phyloP scores from a whole-genome alignment of 192 early-diverging fungal genomes.

The Coemansia umbellata region DNA sequence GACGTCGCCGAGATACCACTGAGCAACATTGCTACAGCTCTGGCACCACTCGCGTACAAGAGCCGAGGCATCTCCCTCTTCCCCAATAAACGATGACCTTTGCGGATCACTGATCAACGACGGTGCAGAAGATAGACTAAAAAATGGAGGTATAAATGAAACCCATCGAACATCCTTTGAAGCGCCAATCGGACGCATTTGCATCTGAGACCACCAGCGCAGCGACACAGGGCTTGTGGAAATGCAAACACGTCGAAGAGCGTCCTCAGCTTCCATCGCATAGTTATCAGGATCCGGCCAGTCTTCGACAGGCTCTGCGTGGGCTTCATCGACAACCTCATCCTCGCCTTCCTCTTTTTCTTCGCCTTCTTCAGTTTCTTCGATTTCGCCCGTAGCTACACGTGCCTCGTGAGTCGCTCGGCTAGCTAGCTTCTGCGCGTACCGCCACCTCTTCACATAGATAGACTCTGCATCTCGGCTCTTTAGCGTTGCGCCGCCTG shows the following conservation, averaged over 20 bases:
- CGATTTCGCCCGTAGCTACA: slow-evolving; percentile 38
- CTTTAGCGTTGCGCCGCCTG: slow-evolving; percentile 1
- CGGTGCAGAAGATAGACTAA: not conserved
- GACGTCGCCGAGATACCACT: slow-evolving; percentile 36
- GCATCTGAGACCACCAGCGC: slow-evolving; percentile 50
- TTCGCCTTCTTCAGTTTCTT: slow-evolving; percentile 48
- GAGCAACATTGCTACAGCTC: slow-evolving; percentile 4
- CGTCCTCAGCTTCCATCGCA: slow-evolving; percentile 38
- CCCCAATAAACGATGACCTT: not conserved
- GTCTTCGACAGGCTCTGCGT: slow-evolving; percentile 12
- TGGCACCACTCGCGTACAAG: slow-evolving; percentile 15
- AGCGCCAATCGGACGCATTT: slow-evolving; percentile 45
- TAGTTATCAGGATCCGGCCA: slow-evolving; percentile 42
- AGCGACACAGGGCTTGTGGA: slow-evolving; percentile 21
- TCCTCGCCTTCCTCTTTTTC: slow-evolving; percentile 42
- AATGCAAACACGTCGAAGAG: slow-evolving; percentile 42
- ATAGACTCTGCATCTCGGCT: slow-evolving; percentile 38
- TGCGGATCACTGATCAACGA: not conserved
- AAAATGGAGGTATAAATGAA: slow-evolving; percentile 21
- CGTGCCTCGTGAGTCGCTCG: slow-evolving; percentile 27
- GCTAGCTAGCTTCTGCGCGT: slow-evolving; percentile 30
- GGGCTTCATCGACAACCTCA: not conserved
- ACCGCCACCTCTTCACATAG: slow-evolving; percentile 40
- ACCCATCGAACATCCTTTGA: slow-evolving; percentile 46
- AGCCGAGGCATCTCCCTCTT: not conserved